phyloP scores from a whole-genome alignment of 2,329 filamentous ascomycete genomes.

The Delphinella strobiligena region DNA sequence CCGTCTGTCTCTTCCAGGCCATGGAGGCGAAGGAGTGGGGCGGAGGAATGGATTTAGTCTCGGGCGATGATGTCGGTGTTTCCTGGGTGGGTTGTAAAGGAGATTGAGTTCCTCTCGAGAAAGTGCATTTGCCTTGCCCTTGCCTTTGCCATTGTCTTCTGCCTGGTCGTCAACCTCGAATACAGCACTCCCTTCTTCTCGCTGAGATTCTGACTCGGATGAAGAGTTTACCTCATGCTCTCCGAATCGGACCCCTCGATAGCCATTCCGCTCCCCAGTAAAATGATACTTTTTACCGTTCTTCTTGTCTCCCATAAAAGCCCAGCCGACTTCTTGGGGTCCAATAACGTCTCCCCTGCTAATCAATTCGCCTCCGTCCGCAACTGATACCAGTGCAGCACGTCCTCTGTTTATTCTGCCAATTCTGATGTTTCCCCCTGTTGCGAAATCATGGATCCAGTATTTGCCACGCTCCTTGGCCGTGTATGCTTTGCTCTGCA shows the following conservation, averaged over 20 bases:
- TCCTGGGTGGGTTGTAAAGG: no score
- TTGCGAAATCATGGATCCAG: constrained; percentile 29
- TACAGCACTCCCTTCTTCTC: background rate
- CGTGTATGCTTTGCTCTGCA: constrained; percentile 18
- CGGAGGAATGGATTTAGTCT: constrained; percentile 5
- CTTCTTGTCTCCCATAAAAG: constrained; percentile 10
- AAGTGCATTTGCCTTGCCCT: constrained; percentile 1
- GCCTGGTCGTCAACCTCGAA: background rate
- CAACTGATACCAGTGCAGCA: constrained; percentile 15
- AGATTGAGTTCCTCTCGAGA: no score
- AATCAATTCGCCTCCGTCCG: constrained; percentile 9
- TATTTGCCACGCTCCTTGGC: constrained; percentile 14
- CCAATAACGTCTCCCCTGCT: constrained; percentile 10
- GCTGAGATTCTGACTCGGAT: background rate
- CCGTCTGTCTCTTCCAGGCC: background rate
- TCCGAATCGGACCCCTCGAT: background rate
- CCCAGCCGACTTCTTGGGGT: constrained; percentile 11
- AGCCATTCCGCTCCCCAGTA: constrained; percentile 13
- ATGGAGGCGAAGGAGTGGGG: constrained; percentile 3
- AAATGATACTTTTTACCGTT: constrained; percentile 15
- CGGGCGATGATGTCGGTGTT: background rate
- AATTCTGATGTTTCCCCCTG: constrained; percentile 19
- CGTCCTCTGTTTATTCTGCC: constrained; percentile 26
- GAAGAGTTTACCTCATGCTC: background rate
- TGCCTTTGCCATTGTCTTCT: background rate